A percentile compares a stretch with the other conserved stretches of the same genome.
phyloP scores from a whole-genome alignment of 2,329 filamentous ascomycete genomes.

The Microdochium trichocladiopsis region DNA sequence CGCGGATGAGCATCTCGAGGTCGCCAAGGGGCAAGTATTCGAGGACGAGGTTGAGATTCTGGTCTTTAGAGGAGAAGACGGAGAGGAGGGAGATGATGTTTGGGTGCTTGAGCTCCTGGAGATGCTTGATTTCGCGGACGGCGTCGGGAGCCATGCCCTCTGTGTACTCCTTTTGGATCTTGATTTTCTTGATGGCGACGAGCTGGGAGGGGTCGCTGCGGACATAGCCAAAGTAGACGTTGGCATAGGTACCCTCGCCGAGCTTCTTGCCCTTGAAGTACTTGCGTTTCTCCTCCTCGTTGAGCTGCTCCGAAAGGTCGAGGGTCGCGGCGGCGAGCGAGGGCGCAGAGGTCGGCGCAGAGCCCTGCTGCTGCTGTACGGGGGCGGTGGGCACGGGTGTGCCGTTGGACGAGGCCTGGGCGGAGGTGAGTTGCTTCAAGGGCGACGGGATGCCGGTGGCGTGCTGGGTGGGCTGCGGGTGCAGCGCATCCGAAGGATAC shows the following conservation, averaged over 20 bases:
- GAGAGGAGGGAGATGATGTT: conserved; percentile 92
- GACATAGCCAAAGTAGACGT: conserved; percentile 85
- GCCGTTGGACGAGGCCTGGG: conserved; percentile 34
- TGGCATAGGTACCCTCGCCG: conserved; percentile 93
- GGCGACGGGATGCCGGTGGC: conserved; percentile 32
- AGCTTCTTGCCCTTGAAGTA: conserved; percentile 91
- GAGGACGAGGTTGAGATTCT: conserved; percentile 92
- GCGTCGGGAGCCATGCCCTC: conserved; percentile 93
- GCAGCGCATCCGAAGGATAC: conserved; percentile 15
- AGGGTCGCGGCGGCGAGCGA: conserved; percentile 20
- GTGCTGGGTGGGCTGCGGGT: conserved; percentile 11
- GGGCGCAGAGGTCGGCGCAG: background rate
- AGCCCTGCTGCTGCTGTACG: conserved; percentile 14
- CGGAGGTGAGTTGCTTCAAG: conserved; percentile 32
- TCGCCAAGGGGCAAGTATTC: conserved; percentile 93
- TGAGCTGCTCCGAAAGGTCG: conserved; percentile 72
- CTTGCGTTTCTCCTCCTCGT: conserved; percentile 75
- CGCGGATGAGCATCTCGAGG: conserved; percentile 88
- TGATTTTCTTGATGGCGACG: conserved; percentile 93
- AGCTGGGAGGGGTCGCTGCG: conserved; percentile 62
- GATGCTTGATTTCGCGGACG: conserved; percentile 89
- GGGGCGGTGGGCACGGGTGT: conserved; percentile 29
- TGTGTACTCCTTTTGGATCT: conserved; percentile 75
- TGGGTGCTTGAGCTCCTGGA: conserved; percentile 88
- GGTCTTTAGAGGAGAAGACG: conserved; percentile 92